These are phyloP conservation scores for Penicillium sp. DNA, from an alignment of 2,329 filamentous ascomycete genomes.

Conservation along the genomic window DNA sequence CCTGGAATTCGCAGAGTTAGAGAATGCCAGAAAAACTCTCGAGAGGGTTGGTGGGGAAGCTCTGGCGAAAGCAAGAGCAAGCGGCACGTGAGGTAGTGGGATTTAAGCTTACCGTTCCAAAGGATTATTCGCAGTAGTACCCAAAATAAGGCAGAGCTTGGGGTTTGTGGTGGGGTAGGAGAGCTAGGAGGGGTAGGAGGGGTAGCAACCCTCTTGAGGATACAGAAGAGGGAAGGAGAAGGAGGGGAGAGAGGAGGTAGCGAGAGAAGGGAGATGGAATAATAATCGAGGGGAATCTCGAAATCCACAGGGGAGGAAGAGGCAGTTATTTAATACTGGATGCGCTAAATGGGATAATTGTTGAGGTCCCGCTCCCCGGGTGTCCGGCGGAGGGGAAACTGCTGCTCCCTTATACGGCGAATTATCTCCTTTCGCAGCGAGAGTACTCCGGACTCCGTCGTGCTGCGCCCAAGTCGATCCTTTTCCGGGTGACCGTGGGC, in stretches of 20 bases:
- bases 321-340: slow-evolving; percentile 22
- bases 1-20: slow-evolving; percentile 7
- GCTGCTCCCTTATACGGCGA: slow-evolving; percentile 12
- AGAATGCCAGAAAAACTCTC: slow-evolving; percentile 2
- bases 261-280: slow-evolving; percentile 10
- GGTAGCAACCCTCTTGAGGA: slow-evolving; percentile 5
- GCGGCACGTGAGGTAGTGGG: slow-evolving; percentile 22
- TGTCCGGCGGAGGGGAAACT: slow-evolving; percentile 23
- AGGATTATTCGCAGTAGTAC: neutral
- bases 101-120: slow-evolving; percentile 23
- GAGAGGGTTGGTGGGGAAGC: slow-evolving; percentile 1
- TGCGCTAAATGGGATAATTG: slow-evolving; percentile 21
- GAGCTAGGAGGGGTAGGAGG: slow-evolving; percentile 8
- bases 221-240: slow-evolving; percentile 9
- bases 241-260: slow-evolving; percentile 1
- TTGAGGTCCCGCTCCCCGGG: slow-evolving; percentile 30
- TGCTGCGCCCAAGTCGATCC: slow-evolving; percentile 4
- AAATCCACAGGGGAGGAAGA: neutral
- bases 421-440: neutral
- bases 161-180: slow-evolving; percentile 10
- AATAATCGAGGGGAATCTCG: slow-evolving; percentile 7
- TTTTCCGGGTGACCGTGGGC: slow-evolving; percentile 19
- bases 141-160: neutral
- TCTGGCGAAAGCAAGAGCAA: slow-evolving; percentile 1
- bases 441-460: slow-evolving; percentile 4